phyloP scores from a whole-genome alignment of 306 rosid species.

The Prunus campanulata region DNA sequence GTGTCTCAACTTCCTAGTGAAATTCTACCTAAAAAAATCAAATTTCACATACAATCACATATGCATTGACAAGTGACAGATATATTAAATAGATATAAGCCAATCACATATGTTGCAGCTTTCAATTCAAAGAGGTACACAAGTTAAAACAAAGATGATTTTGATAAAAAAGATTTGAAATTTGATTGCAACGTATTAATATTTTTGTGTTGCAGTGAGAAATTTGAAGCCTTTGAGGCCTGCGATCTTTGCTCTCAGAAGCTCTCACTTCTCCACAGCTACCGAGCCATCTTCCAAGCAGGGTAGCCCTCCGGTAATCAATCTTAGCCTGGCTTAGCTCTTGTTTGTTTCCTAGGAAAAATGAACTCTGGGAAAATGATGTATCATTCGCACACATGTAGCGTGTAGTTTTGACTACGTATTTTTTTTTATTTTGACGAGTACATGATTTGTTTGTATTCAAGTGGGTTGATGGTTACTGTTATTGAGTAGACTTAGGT shows the following conservation, averaged over 20 bases:
- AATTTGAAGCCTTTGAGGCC: slow-evolving; percentile 54
- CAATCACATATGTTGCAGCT: slow-evolving; percentile 28
- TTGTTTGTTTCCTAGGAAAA: slow-evolving; percentile 12
- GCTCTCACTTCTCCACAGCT: slow-evolving; percentile 54
- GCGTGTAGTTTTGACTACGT: background rate
- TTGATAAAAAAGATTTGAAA: background rate
- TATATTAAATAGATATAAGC: too few relatives aligned
- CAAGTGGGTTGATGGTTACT: background rate
- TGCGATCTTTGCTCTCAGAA: slow-evolving; percentile 57
- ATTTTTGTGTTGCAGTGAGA: slow-evolving; percentile 42
- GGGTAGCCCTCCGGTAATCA: slow-evolving; percentile 49
- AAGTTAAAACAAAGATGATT: background rate
- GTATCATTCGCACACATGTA: background rate
- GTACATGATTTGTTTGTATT: too few relatives aligned
- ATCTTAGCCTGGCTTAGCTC: slow-evolving; percentile 3
- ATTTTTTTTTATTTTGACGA: background rate
- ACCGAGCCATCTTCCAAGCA: slow-evolving; percentile 47
- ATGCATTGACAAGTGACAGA: too few relatives aligned
- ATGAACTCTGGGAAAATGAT: background rate
- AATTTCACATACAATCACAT: too few relatives aligned
- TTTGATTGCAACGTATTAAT: background rate
- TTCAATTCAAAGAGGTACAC: slow-evolving; percentile 40
- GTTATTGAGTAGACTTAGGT: background rate
- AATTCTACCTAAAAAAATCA: too few relatives aligned
- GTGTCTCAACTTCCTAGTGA: too few relatives aligned